These are phyloP conservation scores for Gamarada debralockiae DNA, from an alignment of 495 filamentous ascomycete genomes.

Conservation along the genomic window DNA sequence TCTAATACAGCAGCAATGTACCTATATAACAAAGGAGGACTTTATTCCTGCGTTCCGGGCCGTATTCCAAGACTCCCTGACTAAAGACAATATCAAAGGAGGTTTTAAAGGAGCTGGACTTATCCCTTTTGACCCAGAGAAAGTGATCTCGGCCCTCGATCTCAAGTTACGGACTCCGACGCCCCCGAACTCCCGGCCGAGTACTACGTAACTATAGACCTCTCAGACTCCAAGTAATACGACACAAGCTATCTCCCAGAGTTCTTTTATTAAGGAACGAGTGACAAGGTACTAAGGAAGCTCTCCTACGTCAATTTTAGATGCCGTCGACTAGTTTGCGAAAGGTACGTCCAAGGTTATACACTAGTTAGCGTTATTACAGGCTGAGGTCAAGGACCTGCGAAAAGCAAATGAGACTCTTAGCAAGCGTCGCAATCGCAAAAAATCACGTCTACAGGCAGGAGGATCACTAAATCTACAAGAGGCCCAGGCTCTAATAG, in stretches of 20 bases:
- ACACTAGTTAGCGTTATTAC: too few species aligned
- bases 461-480: too few species aligned
- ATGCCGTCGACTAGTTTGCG: too few species aligned
- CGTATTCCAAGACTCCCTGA: conserved; percentile 3
- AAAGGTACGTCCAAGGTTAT: too few species aligned
- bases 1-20: not conserved
- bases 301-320: not conserved
- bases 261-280: not conserved
- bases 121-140: conserved; percentile 8
- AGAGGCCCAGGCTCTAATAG: too few species aligned
- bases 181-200: too few species aligned
- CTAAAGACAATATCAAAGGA: conserved; percentile 4
- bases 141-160: conserved; percentile 6
- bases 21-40: conserved; percentile 14
- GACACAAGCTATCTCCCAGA: not conserved
- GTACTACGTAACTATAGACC: not conserved
- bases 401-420: too few species aligned
- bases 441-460: too few species aligned
- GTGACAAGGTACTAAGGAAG: not conserved
- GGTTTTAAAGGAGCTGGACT: conserved; percentile 9
- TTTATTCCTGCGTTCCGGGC: conserved; percentile 10
- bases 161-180: conserved; percentile 10
- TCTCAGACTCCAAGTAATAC: not conserved
- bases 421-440: too few species aligned
- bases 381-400: too few species aligned